These are phyloP conservation scores for Entoloma clypeatum DNA, from an alignment of 1,284 basidiomycete species.

Conservation along the genomic window DNA sequence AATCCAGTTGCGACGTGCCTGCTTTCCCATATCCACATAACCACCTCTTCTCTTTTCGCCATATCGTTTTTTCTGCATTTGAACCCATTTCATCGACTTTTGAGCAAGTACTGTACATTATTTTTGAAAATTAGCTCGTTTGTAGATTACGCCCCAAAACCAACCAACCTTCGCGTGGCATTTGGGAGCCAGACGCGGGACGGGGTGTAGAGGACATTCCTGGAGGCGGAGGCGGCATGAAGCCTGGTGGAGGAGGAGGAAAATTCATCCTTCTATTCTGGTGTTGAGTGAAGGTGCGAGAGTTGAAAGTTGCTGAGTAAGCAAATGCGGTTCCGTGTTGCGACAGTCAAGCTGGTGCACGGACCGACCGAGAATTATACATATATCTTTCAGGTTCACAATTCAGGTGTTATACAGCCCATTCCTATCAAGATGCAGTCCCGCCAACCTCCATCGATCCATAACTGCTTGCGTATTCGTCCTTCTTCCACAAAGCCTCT, in stretches of 20 bases:
- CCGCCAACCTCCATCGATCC: no score
- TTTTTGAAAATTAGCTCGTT: slow-evolving; percentile 18
- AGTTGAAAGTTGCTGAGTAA: no score
- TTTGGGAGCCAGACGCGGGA: slow-evolving; percentile 51
- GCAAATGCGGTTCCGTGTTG: no score
- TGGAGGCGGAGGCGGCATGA: slow-evolving; percentile 55
- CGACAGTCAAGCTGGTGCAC: no score
- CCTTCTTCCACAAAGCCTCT: no score
- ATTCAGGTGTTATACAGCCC: no score
- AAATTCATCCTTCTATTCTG: slow-evolving; percentile 51
- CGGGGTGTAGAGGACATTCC: slow-evolving; percentile 57
- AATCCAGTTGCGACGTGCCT: slow-evolving; percentile 63
- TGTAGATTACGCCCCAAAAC: slow-evolving; percentile 4
- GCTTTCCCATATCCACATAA: slow-evolving; percentile 91
- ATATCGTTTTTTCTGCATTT: slow-evolving; percentile 89
- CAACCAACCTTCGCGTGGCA: slow-evolving; percentile 62
- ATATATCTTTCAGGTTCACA: no score
- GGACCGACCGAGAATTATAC: no score
- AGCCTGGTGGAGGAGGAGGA: slow-evolving; percentile 57
- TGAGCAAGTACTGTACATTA: slow-evolving; percentile 52
- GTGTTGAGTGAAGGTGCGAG: no score
- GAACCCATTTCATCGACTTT: slow-evolving; percentile 92
- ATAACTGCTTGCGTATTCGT: no score
- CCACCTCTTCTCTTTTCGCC: slow-evolving; percentile 87
- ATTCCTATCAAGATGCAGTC: no score